phyloP scores from a whole-genome alignment of 495 filamentous ascomycete genomes.

The Penicillium arizonense region DNA sequence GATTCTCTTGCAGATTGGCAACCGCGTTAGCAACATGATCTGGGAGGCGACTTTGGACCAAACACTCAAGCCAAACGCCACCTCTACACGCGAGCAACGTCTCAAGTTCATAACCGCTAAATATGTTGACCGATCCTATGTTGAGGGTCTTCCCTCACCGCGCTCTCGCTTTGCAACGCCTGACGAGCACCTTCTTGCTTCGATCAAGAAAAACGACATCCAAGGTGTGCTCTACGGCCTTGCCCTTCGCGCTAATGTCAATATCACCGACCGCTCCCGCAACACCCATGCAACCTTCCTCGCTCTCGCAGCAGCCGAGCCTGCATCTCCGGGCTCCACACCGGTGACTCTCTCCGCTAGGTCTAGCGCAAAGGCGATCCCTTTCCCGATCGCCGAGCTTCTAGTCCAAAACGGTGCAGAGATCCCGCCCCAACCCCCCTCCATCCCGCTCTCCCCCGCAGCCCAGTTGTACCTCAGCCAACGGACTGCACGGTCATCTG shows the following conservation, averaged over 20 bases:
- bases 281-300: slow-evolving; percentile 86
- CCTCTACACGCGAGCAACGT: slow-evolving; percentile 82
- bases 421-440: slow-evolving; percentile 68
- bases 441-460: slow-evolving; percentile 71
- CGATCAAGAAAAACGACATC: slow-evolving; percentile 92
- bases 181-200: slow-evolving; percentile 88
- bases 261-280: slow-evolving; percentile 80
- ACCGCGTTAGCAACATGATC: slow-evolving; percentile 92
- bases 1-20: slow-evolving; percentile 88
- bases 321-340: slow-evolving; percentile 63
- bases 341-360: slow-evolving; percentile 37
- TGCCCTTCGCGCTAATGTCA: slow-evolving; percentile 83
- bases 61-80: slow-evolving; percentile 64
- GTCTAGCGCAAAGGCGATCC: slow-evolving; percentile 38
- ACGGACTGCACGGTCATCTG: slow-evolving; percentile 56
- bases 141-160: slow-evolving; percentile 73
- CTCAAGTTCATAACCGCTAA: slow-evolving; percentile 93
- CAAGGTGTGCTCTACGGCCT: slow-evolving; percentile 88
- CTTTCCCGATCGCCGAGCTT: slow-evolving; percentile 88
- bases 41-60: slow-evolving; percentile 87
- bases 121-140: slow-evolving; percentile 81
- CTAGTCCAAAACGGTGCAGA: slow-evolving; percentile 93
- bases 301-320: slow-evolving; percentile 92
- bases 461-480: slow-evolving; percentile 83
- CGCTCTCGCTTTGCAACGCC: slow-evolving; percentile 74